Percentiles rank a stretch among this genome's conserved stretches.
Evolutionary conservation across 1,284 basidiomycete species (phyloP).

Genomic region (Leccinum pallidistipes): DNA sequence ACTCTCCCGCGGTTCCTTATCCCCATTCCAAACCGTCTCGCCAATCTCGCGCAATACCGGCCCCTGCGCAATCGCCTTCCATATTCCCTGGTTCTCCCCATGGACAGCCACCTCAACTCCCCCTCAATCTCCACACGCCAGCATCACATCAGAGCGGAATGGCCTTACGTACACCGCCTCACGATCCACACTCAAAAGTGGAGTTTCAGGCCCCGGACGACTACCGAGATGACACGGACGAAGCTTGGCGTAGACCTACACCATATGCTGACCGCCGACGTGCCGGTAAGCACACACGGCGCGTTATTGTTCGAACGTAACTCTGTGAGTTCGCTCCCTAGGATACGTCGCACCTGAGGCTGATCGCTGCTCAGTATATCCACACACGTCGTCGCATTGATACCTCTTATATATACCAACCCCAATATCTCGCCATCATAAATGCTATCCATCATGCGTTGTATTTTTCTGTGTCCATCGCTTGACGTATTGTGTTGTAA

Average conservation of each 20-base stretch:
- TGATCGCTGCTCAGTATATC: conserved; percentile 1
- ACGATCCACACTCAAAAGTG: conserved; percentile 40
- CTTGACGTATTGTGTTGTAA: conserved; percentile 17
- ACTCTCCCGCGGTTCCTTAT: conserved; percentile 17
- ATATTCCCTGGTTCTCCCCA: conserved; percentile 34
- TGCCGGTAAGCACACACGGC: conserved; percentile 71
- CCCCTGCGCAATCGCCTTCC: conserved; percentile 28
- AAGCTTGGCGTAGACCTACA: conserved; percentile 65
- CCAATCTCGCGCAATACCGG: conserved; percentile 25
- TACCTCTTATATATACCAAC: conserved; percentile 27
- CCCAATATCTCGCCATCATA: conserved; percentile 16
- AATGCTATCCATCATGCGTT: conserved; percentile 24
- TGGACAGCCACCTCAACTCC: conserved; percentile 37
- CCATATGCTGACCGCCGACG: conserved; percentile 66
- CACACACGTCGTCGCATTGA: conserved; percentile 19
- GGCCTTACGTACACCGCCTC: conserved; percentile 46
- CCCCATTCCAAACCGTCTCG: conserved; percentile 27
- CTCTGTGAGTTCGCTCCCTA: conserved; percentile 9
- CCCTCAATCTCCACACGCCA: conserved; percentile 44
- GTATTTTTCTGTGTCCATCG: conserved; percentile 20
- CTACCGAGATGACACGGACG: conserved; percentile 52
- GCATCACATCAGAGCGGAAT: conserved; percentile 36
- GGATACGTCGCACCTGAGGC: conserved; percentile 6
- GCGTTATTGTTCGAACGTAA: conserved; percentile 57
- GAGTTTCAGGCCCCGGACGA: conserved; percentile 45